Evolutionary conservation across 331 rosid genomes (phyloP), one percentile per base, ranked within the genome.

Genomic region (Quercus lobata): DNA sequence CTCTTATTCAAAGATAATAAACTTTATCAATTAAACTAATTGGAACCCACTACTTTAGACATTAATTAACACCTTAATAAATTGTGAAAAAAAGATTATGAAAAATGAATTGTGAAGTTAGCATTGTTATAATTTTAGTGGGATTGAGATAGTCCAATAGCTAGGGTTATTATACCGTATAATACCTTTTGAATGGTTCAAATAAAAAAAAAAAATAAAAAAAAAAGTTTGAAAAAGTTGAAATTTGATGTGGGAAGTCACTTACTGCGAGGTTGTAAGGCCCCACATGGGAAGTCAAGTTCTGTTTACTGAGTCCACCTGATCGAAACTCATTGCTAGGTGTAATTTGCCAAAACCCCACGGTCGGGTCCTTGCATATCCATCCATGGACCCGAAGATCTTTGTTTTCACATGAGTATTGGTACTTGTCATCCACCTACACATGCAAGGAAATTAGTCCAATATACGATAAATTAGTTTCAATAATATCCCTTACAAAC

Each of bases 281-380:
- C 32, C 97, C 96, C 46, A 91, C 96, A 46, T 92, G 97, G 56
- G 96, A 92, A 30, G 88, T 79, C 12, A 92, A 82, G 73, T 85
- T 86, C 71, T 92, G 96, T 73, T 92, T 92, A 83, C 85, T 84
- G 34, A 96, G 96, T 32, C 97, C 97, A 62, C 90, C 96, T 2
- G 96, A 86, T 76, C 91, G 84, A 75, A 88, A 92, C 82, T 92
- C 97, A 30, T 34, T 58, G 62, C 92, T 86, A 1, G 97, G 97
- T 15, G 91, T 91, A 32, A 92, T 89, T 34, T 88, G 87, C 96
- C 97, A 91, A 66, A 92, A 92, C 21, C 97, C 97, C 8, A 82
- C 56, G 0, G 79, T 63, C 32, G 86, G 88, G 60, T 91, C 84
- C 19, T 35, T 57, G 78, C 83, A 81, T 32, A 89, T 83, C 97